Evolutionary conservation across 768 basidiomycete species (phyloP), one percentile per base, ranked within the genome.

Genomic region (Gloeophyllum trabeum): DNA sequence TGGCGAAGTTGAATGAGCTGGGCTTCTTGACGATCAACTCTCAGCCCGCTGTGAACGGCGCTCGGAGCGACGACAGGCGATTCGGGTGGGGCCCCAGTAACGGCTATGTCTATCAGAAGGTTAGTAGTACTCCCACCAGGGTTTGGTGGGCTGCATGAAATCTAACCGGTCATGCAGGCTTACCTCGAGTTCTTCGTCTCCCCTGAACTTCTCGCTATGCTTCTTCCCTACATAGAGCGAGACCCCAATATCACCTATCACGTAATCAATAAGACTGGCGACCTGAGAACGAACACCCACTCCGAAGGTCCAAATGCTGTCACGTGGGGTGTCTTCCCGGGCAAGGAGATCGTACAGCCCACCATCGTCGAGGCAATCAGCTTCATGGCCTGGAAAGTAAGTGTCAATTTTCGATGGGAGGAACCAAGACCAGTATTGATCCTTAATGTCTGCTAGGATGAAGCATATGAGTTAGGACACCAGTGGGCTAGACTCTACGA

Each of bases 21-120:
- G 96, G 96, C 2, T 99, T 93, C 70, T 62, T 98, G 51, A 97
- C 91, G 1, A 97, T 97, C 66, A 97, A 97, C 62, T 92, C 89
- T 19, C 93, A 97, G 58, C 93, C 93, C 6, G 92, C 91, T 2
- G 92, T 97, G 23, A 88, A 94, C 54, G 92, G 91, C 37, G 85
- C 73, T 6, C 66, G 71, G 47, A 93, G 89, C 53, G 81, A 88
- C 42, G 84, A 97, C 61, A 77, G 79, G 48, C 67, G 77, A 4
- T 83, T 87, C 55, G 93, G 93, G 12, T 97, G 93, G 93, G 93
- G 93, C 14, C 93, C 93, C 6, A 66, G 77, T 32, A 89, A 93
- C 41, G 93, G 93, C 4, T 97, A 87, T 51, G 81, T 97, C 18
- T 97, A 96, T 61, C 93, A 97, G 61, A 96, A 96, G 76, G 89